These are phyloP conservation scores for Epithemia pelagica DNA, from an alignment of 108 stramenopile species.

Conservation along the genomic window DNA sequence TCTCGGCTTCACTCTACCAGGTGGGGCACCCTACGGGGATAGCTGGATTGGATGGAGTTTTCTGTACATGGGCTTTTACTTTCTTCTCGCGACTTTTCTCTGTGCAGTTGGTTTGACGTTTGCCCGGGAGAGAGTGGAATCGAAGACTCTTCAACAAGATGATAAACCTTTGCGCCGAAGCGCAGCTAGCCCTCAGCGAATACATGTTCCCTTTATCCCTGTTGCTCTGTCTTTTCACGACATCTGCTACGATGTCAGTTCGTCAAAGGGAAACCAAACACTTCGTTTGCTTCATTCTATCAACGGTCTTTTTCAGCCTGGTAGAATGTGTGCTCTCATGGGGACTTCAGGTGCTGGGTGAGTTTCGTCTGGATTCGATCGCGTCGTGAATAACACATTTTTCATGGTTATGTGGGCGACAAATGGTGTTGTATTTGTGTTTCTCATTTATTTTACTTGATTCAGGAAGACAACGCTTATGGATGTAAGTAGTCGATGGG, in stretches of 20 bases:
- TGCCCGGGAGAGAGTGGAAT: conserved; percentile 1
- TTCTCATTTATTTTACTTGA: conserved; percentile 6
- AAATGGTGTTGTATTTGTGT: no score
- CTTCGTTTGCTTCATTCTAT: conserved; percentile 51
- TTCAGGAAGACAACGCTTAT: conserved; percentile 31
- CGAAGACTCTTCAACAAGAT: background rate
- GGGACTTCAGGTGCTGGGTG: conserved; percentile 47
- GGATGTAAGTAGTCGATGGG: conserved; percentile 1
- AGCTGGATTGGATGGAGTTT: conserved; percentile 62
- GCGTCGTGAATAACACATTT: no score
- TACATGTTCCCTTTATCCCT: conserved; percentile 56
- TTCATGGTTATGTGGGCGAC: no score
- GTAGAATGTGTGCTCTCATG: conserved; percentile 67
- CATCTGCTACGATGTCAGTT: conserved; percentile 56
- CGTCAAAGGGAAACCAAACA: conserved; percentile 48
- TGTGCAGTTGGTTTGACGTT: conserved; percentile 34
- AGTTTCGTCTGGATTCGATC: no score
- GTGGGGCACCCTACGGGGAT: conserved; percentile 31
- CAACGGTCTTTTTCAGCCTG: conserved; percentile 53
- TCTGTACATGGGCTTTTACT: conserved; percentile 36
- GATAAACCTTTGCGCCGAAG: no score
- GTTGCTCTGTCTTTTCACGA: conserved; percentile 62
- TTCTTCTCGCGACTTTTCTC: conserved; percentile 22
- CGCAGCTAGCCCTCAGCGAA: background rate
- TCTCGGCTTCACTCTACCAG: conserved; percentile 33